phyloP scores from a whole-genome alignment of 2,329 filamentous ascomycete species.

The Talaromyces sp. region DNA sequence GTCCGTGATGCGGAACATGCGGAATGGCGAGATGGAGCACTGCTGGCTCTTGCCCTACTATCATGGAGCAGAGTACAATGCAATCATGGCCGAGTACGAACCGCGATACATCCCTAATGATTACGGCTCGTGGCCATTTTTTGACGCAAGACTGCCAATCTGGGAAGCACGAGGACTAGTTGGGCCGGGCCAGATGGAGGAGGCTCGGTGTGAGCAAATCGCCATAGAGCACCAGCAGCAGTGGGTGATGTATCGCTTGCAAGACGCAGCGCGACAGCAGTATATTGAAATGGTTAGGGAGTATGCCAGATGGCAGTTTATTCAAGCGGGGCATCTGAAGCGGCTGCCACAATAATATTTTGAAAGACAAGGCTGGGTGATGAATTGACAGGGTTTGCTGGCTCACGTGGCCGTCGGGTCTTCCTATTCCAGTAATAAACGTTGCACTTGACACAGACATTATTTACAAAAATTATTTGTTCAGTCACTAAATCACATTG shows the following conservation, averaged over 20 bases:
- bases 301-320: neutral
- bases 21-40: neutral
- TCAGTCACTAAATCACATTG: too few species aligned
- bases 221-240: neutral
- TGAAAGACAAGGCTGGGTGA: too few species aligned
- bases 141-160: neutral
- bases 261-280: constrained; percentile 1
- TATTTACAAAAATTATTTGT: too few species aligned
- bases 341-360: too few species aligned
- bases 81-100: constrained; percentile 4
- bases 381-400: neutral
- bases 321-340: too few species aligned
- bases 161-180: constrained; percentile 1
- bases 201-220: neutral
- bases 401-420: neutral
- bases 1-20: neutral
- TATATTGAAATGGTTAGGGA: neutral
- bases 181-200: neutral
- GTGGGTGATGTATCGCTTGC: neutral
- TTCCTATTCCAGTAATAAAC: neutral
- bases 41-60: neutral
- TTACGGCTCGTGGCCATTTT: neutral
- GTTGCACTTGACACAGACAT: too few species aligned
- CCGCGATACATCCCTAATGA: neutral
- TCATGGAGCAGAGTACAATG: neutral